A percentile compares a stretch with the other conserved stretches of the same genome.
These are phyloP conservation scores for Sporodiniella umbellata DNA, from an alignment of 371 early-diverging fungal species.

Conservation along the genomic window DNA sequence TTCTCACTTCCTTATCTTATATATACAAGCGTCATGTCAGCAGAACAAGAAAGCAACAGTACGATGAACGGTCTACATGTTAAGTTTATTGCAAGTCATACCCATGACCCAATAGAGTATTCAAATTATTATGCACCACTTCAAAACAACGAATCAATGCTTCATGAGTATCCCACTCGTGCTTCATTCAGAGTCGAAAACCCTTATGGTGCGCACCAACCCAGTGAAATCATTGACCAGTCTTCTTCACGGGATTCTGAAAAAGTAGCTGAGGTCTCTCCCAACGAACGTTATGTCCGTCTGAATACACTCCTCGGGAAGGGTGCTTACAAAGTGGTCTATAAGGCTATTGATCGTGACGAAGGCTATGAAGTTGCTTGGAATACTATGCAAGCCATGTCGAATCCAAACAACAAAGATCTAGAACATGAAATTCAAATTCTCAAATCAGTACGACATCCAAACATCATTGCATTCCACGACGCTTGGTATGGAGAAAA, in stretches of 20 bases:
- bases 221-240: constrained; percentile 33
- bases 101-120: constrained; percentile 8
- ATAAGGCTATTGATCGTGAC: constrained; percentile 87
- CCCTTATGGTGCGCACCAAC: background rate
- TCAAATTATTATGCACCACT: constrained; percentile 28
- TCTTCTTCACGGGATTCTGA: constrained; percentile 55
- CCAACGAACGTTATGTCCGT: constrained; percentile 67
- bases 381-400: constrained; percentile 69
- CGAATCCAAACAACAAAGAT: constrained; percentile 54
- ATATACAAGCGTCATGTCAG: background rate
- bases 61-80: constrained; percentile 8
- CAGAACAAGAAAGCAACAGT: background rate
- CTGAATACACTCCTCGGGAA: constrained; percentile 58
- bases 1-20: too few relatives aligned
- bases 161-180: background rate
- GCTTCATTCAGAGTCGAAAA: background rate
- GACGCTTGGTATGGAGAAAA: constrained; percentile 77
- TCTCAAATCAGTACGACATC: constrained; percentile 77
- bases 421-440: constrained; percentile 80
- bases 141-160: background rate
- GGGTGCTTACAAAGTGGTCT: constrained; percentile 90
- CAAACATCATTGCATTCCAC: constrained; percentile 84
- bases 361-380: constrained; percentile 95
- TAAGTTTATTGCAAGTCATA: constrained; percentile 4
- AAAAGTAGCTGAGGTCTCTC: constrained; percentile 67